Evolutionary conservation across 768 basidiomycete genomes (phyloP), one percentile per base, ranked within the genome.

Genomic region (Lanmaoa rubissima): DNA sequence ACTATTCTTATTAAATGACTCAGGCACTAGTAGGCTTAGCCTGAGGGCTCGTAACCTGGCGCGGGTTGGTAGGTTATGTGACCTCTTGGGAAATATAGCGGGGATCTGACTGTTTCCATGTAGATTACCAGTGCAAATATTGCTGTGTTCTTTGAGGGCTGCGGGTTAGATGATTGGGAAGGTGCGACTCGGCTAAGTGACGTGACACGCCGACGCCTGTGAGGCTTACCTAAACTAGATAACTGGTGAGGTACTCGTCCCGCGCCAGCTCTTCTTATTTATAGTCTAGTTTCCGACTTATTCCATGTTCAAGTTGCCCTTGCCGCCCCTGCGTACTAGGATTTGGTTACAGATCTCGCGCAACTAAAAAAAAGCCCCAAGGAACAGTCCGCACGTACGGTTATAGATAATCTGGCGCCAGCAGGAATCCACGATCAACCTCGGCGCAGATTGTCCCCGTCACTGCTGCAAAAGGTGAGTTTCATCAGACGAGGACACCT

Each of bases 191-290:
- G n/a, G n/a, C n/a, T n/a, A 26, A 12, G 39, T 12, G 26, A 28
- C 26, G 26, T 28, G 26, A 28, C 26, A 4, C 26, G 26, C 26
- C 26, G 26, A 28, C 21, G 21, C 21, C 21, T 24, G 21, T 24
- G 21, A 24, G 26, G 26, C 32, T 49, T 62, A 59, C 61, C 31
- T 57, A 61, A 64, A 31, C 13, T 1, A 32, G 38, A 54, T 46
- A 19, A 63, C 62, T 41, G 63, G 39, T 52, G 53, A 16, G 63
- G 63, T 64, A 62, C 63, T 64, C 62, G n/a, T 24, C 7, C 4
- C 5, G 35, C 0, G 34, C 4, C 2, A 1, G 6, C 19, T 38
- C 46, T 24, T 24, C 21, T 24, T 24, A 24, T 24, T 48, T 49
- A 59, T 42, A 50, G 21, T 8, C 11, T 5, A 31, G n/a, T 13